Percentiles rank a stretch among this genome's conserved stretches.
phyloP scores from a whole-genome alignment of 306 rosid genomes.

The Acacia crassicarpa region DNA sequence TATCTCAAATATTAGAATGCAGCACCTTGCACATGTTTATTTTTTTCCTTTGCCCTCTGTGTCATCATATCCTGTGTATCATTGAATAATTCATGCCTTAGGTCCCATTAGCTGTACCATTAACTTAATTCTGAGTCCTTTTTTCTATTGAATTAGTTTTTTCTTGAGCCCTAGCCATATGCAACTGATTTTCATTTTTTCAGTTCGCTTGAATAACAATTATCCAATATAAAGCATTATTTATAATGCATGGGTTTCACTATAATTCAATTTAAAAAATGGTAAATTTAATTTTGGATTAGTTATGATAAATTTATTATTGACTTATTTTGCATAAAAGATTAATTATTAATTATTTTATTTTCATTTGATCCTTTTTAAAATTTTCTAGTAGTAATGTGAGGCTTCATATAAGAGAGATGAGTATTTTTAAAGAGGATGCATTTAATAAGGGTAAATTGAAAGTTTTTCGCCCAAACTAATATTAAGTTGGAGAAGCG shows the following conservation, averaged over 20 bases:
- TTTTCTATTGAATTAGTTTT: background rate
- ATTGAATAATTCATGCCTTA: background rate
- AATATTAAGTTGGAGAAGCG: no score
- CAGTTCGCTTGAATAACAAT: background rate
- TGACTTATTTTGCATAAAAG: no score
- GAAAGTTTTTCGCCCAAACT: no score
- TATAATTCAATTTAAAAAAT: no score
- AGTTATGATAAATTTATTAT: no score
- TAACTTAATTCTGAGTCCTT: background rate
- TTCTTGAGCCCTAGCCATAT: background rate
- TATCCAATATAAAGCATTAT: background rate
- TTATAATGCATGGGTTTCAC: background rate
- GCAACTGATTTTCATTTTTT: background rate
- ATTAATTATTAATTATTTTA: no score
- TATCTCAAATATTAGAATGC: background rate
- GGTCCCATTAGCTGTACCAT: background rate
- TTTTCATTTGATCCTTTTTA: no score
- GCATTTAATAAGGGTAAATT: no score
- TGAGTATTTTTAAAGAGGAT: no score
- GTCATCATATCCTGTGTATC: background rate
- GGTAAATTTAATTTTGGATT: no score
- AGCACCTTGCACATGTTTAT: background rate
- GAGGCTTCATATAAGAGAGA: no score
- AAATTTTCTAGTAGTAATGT: no score
- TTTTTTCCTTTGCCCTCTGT: background rate